Percentiles rank a stretch among this genome's conserved stretches.
phyloP scores from a whole-genome alignment of 2,329 filamentous ascomycete species.

The Kalmusia sp. region DNA sequence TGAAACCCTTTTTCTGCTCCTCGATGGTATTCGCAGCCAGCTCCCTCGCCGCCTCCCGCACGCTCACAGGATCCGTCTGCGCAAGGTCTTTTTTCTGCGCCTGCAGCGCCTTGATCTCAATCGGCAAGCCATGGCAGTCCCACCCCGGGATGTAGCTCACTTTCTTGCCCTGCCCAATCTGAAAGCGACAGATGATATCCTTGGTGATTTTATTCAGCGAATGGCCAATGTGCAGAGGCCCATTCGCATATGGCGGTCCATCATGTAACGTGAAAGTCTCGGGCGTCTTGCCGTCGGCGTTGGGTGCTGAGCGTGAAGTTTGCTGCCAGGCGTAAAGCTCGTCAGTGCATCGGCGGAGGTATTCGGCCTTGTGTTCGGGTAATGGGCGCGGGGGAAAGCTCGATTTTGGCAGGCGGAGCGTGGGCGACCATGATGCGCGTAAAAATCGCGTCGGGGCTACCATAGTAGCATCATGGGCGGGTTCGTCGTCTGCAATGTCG shows the following conservation, averaged over 20 bases:
- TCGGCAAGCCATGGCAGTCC: slow-evolving; percentile 97
- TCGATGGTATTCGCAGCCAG: slow-evolving; percentile 73
- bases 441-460: slow-evolving; percentile 45
- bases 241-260: slow-evolving; percentile 97
- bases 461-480: slow-evolving; percentile 47
- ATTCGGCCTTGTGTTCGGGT: slow-evolving; percentile 44
- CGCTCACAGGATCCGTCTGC: slow-evolving; percentile 57
- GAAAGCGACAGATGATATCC: slow-evolving; percentile 85
- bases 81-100: slow-evolving; percentile 50
- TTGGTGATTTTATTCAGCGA: slow-evolving; percentile 97
- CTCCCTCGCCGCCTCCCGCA: slow-evolving; percentile 69
- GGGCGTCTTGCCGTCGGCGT: slow-evolving; percentile 44
- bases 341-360: slow-evolving; percentile 82
- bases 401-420: slow-evolving; percentile 58
- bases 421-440: slow-evolving; percentile 52
- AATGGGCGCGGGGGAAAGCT: slow-evolving; percentile 55
- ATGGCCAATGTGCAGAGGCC: slow-evolving; percentile 88
- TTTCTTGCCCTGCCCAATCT: slow-evolving; percentile 77
- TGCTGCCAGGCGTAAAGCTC: slow-evolving; percentile 90
- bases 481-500: slow-evolving; percentile 9
- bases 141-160: slow-evolving; percentile 90
- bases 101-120: slow-evolving; percentile 92
- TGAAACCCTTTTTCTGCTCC: slow-evolving; percentile 76
- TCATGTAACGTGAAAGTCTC: slow-evolving; percentile 85
- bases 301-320: slow-evolving; percentile 53